Evolutionary conservation across 2,329 filamentous ascomycete species (phyloP).

Genomic region (Fusarium albidum): DNA sequence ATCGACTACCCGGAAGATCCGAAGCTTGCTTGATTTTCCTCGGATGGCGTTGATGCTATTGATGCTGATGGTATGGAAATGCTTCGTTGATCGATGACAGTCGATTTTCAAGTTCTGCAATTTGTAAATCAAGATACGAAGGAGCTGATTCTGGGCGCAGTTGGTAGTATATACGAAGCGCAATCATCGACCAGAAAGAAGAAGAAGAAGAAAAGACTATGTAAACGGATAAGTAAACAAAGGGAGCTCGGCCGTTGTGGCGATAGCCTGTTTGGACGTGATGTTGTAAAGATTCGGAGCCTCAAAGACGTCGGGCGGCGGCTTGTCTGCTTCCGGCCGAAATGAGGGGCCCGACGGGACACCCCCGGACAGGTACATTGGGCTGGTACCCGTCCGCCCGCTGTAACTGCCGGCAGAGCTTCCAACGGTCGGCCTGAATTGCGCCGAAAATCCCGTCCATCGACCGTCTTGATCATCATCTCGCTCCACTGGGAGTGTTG

Average conservation of each 20-base stretch:
- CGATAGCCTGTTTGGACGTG: constrained; percentile 22
- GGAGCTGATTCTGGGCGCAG: constrained; percentile 4
- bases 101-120: constrained; percentile 22
- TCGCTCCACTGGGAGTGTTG: too few relatives aligned
- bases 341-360: constrained; percentile 29
- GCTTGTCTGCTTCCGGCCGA: constrained; percentile 28
- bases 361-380: constrained; percentile 24
- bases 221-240: neutral
- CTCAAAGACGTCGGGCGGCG: constrained; percentile 20
- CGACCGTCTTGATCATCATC: too few relatives aligned
- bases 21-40: constrained; percentile 11
- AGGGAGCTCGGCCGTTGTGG: constrained; percentile 11
- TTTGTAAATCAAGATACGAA: constrained; percentile 15
- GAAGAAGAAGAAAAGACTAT: too few relatives aligned
- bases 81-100: constrained; percentile 16
- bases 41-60: constrained; percentile 13
- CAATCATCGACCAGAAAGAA: neutral
- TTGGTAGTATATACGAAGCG: neutral
- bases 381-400: constrained; percentile 2
- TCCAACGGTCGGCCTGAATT: neutral
- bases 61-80: constrained; percentile 15
- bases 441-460: neutral
- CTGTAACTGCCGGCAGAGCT: neutral
- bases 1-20: neutral
- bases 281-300: constrained; percentile 25